phyloP scores from a whole-genome alignment of 2,329 filamentous ascomycete genomes.

The Pyricularia sp. region DNA sequence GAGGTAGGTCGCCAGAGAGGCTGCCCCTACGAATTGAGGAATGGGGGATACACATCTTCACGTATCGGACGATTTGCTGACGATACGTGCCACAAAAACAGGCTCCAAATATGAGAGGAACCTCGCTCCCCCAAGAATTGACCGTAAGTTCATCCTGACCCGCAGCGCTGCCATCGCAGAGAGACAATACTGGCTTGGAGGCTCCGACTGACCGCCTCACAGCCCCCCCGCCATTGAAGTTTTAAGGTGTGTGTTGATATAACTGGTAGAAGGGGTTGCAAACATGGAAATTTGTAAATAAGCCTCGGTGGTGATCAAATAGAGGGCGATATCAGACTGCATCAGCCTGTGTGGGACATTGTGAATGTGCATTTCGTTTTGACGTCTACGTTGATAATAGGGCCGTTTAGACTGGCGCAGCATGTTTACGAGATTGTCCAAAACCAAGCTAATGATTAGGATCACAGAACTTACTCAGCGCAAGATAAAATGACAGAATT shows the following conservation, averaged over 20 bases:
- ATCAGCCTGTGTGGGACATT: background rate
- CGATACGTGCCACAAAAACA: slow-evolving; percentile 21
- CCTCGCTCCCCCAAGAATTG: slow-evolving; percentile 63
- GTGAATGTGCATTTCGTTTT: background rate
- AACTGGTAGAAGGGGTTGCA: background rate
- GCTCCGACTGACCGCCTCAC: slow-evolving; percentile 9
- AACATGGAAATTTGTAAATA: background rate
- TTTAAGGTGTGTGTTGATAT: slow-evolving; percentile 13
- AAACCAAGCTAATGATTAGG: background rate
- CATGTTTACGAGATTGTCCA: background rate
- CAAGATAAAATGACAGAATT: too few species aligned
- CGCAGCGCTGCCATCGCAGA: background rate
- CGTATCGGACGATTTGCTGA: slow-evolving; percentile 3
- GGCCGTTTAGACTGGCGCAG: background rate
- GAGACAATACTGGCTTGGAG: background rate
- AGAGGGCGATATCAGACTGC: background rate
- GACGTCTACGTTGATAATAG: background rate
- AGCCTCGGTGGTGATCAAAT: slow-evolving; percentile 6
- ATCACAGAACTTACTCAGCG: too few species aligned
- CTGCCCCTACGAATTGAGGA: background rate
- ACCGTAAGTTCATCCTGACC: slow-evolving; percentile 48
- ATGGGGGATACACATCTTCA: background rate
- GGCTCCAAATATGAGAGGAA: slow-evolving; percentile 96
- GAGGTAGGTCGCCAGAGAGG: slow-evolving; percentile 47
- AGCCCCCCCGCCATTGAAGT: slow-evolving; percentile 40